Percentiles rank a stretch among this genome's conserved stretches.
Conservation (phyloP, 106 monocot genomes). For the Narthecium ossifragum region DNA sequence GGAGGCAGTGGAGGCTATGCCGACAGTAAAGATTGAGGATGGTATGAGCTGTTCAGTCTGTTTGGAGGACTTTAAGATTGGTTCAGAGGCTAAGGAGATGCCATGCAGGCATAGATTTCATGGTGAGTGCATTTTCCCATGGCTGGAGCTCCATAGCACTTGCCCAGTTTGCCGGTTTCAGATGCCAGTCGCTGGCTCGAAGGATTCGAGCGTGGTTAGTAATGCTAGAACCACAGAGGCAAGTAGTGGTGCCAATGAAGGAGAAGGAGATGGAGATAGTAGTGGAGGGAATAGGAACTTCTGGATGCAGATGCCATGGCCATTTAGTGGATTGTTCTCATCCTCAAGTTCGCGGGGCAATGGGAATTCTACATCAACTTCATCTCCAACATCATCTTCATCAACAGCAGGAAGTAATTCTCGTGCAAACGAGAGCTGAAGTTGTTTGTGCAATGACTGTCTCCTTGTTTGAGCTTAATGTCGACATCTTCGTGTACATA, state of each 20-base stretch:
- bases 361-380: constrained; percentile 6
- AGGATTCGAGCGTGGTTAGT: constrained; percentile 8
- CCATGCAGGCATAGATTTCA: constrained; percentile 37
- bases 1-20: constrained; percentile 10
- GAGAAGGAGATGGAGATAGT: background rate
- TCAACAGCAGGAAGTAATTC: constrained; percentile 3
- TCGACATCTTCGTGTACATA: too few relatives aligned
- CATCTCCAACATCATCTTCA: constrained; percentile 11
- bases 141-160: constrained; percentile 42
- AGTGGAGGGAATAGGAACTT: constrained; percentile 3
- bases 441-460: too few relatives aligned
- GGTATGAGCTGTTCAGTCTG: constrained; percentile 9
- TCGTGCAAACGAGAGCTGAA: constrained; percentile 14
- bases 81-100: constrained; percentile 30
- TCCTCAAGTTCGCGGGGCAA: constrained; percentile 1
- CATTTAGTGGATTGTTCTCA: constrained; percentile 25
- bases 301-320: constrained; percentile 17
- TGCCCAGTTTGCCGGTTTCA: constrained; percentile 41
- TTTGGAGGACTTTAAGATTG: constrained; percentile 11
- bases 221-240: background rate
- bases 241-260: background rate
- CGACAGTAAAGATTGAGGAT: constrained; percentile 4
- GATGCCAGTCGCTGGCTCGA: constrained; percentile 29
- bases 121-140: constrained; percentile 28
- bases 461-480: too few relatives aligned